These are phyloP conservation scores for Murraya koenigii DNA, from an alignment of 345 rosid genomes.

Conservation along the genomic window DNA sequence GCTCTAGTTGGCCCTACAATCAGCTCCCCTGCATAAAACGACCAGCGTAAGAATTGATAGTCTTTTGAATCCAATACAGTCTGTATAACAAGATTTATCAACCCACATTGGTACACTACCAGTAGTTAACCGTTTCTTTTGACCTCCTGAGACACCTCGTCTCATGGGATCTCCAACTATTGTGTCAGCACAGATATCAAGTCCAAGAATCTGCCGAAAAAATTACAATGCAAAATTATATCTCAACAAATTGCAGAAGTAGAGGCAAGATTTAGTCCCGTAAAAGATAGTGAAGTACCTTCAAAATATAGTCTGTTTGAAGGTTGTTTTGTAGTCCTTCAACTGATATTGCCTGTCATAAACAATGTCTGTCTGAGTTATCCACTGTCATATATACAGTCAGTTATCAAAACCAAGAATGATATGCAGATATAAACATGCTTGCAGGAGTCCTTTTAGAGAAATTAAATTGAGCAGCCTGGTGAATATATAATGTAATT, in stretches of 20 bases:
- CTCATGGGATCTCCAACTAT: slow-evolving; percentile 39
- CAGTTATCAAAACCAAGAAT: too few species aligned
- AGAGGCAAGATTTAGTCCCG: too few species aligned
- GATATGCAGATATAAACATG: background rate
- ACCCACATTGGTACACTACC: slow-evolving; percentile 13
- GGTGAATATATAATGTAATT: background rate
- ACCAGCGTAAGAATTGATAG: background rate
- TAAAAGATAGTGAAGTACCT: slow-evolving; percentile 19
- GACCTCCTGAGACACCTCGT: slow-evolving; percentile 43
- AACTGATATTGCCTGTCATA: slow-evolving; percentile 35
- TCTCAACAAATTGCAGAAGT: too few species aligned
- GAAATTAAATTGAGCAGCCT: background rate
- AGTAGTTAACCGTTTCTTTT: slow-evolving; percentile 41
- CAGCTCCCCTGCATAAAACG: slow-evolving; percentile 36
- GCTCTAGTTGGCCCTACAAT: slow-evolving; percentile 48
- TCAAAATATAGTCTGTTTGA: slow-evolving; percentile 42
- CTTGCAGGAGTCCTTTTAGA: background rate
- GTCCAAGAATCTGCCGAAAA: slow-evolving; percentile 35
- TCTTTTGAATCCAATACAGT: background rate
- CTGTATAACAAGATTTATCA: background rate
- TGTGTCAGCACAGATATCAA: slow-evolving; percentile 39
- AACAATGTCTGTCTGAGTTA: background rate
- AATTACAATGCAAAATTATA: too few species aligned
- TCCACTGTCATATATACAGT: too few species aligned
- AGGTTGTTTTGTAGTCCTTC: slow-evolving; percentile 32